A percentile compares a stretch with the other conserved stretches of the same genome.
Evolutionary conservation across 1,139 yeast genomes (phyloP).

Genomic region (Taphrina pruni): DNA sequence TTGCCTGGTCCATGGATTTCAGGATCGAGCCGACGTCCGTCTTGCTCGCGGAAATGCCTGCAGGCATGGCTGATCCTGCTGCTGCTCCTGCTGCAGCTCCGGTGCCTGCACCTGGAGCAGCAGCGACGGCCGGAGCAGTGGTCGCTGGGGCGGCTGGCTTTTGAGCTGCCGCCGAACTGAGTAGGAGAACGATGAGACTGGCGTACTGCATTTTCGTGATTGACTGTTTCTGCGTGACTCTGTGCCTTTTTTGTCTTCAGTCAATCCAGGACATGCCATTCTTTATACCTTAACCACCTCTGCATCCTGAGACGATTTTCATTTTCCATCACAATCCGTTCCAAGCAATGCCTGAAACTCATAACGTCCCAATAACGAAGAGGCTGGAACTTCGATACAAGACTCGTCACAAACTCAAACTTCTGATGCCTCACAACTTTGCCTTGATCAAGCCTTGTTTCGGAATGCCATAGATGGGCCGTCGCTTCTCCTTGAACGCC

Average conservation of each 20-base stretch:
- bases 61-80: constrained; percentile 6
- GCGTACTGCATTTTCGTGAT: constrained; percentile 9
- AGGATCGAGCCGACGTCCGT: constrained; percentile 34
- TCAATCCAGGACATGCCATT: too few relatives aligned
- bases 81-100: background rate
- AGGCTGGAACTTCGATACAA: too few relatives aligned
- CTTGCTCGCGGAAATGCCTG: constrained; percentile 23
- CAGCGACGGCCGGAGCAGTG: constrained; percentile 3
- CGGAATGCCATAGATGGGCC: constrained; percentile 28
- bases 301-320: background rate
- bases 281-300: too few relatives aligned
- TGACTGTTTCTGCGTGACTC: too few relatives aligned
- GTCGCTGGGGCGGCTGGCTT: constrained; percentile 1
- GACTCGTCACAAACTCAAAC: too few relatives aligned
- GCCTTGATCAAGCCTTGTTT: background rate
- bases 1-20: constrained; percentile 37
- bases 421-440: background rate
- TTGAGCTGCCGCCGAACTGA: constrained; percentile 12
- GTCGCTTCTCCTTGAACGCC: constrained; percentile 40
- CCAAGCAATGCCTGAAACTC: too few relatives aligned
- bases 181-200: background rate
- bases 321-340: too few relatives aligned
- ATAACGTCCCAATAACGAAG: too few relatives aligned
- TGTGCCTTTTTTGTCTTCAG: too few relatives aligned
- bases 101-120: background rate